Conservation (phyloP, 116 monocot species). For the Cymodocea nodosa region DNA sequence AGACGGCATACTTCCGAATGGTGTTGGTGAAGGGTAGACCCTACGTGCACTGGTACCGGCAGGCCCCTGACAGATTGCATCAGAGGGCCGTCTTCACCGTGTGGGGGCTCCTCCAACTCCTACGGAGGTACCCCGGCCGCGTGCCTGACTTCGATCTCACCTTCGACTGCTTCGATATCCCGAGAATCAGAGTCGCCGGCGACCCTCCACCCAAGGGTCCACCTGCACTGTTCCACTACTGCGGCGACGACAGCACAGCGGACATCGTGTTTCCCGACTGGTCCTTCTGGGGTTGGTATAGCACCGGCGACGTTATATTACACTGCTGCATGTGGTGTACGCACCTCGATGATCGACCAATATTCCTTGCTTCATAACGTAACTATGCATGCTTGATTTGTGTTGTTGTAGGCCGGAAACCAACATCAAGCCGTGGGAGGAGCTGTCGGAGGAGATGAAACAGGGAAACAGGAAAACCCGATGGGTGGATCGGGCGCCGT, state of each 20-base stretch:
- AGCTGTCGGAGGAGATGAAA: constrained; percentile 11
- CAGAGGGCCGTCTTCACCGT: constrained; percentile 53
- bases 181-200: constrained; percentile 17
- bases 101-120: constrained; percentile 59
- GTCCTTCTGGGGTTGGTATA: constrained; percentile 80
- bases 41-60: constrained; percentile 42
- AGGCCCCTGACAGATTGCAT: constrained; percentile 12
- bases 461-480: constrained; percentile 11
- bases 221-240: constrained; percentile 66
- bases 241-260: constrained; percentile 31
- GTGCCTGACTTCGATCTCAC: constrained; percentile 56
- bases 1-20: constrained; percentile 34
- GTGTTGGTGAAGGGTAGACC: constrained; percentile 26
- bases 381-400: no score
- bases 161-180: constrained; percentile 48
- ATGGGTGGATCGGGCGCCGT: constrained; percentile 33
- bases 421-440: constrained; percentile 22
- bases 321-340: no score
- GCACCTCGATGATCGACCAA: no score
- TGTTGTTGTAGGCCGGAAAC: constrained; percentile 22
- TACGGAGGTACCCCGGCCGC: constrained; percentile 41
- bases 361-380: no score
- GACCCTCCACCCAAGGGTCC: no score
- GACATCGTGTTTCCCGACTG: constrained; percentile 71
- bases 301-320: no score